These are phyloP conservation scores for Cutaneotrichosporon curvatum DNA, from an alignment of 1,284 basidiomycete genomes.

Conservation along the genomic window DNA sequence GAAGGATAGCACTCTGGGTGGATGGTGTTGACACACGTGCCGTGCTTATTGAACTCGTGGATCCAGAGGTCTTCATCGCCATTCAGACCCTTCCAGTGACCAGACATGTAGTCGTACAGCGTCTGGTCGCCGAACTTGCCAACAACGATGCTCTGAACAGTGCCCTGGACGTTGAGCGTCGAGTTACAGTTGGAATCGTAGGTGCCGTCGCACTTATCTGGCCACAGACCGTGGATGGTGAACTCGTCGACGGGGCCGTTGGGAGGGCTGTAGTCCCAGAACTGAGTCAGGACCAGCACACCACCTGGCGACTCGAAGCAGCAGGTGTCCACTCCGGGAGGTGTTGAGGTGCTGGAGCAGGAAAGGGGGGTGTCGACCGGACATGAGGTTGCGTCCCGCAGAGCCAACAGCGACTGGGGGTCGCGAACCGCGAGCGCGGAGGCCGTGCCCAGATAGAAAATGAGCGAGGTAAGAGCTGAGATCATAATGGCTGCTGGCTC, in stretches of 20 bases:
- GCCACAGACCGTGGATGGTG: conserved; percentile 5
- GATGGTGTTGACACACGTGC: conserved; percentile 36
- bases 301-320: conserved; percentile 5
- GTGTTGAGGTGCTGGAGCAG: neutral
- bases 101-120: neutral
- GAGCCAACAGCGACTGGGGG: neutral
- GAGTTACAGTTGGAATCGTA: neutral
- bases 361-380: conserved; percentile 1
- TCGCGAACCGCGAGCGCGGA: neutral
- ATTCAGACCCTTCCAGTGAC: conserved; percentile 2
- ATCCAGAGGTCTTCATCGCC: conserved; percentile 1
- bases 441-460: neutral
- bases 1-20: conserved; percentile 6
- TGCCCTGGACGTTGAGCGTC: neutral
- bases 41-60: conserved; percentile 1
- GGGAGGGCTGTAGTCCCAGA: conserved; percentile 2
- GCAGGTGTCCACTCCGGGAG: neutral
- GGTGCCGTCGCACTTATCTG: conserved; percentile 1
- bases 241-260: conserved; percentile 1
- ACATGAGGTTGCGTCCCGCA: neutral
- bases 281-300: conserved; percentile 1
- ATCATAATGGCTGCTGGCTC: neutral
- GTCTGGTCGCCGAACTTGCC: neutral
- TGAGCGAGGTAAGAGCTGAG: neutral
- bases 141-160: neutral